Base-by-base conservation (phyloP, 2,329 filamentous ascomycete species). In the Didymella pinodella region DNA sequence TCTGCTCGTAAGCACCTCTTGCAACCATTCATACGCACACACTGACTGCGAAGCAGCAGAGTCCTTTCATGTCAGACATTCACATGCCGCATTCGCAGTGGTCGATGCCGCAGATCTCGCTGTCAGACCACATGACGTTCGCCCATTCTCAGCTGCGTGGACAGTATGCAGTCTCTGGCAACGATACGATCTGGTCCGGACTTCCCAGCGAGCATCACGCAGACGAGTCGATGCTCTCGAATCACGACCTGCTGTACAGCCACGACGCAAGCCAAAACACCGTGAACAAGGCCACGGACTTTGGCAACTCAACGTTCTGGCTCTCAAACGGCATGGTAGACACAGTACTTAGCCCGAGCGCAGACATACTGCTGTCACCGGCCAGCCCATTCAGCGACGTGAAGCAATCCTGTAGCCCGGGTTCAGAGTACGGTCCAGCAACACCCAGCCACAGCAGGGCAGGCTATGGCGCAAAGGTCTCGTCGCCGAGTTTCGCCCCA, bases 341-440 rank as follows among this genome's bases (percentile, higher is more conserved):
- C 34, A 43, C 20, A 28, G 25, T 28, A 7, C 62, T 66, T 7
- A 55, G 63, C 18, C 32, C 63, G 22, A 60, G 61, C 7, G 57
- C 63, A 26, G 62, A 51, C 36, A 47, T 48, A 10, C 59, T 66
- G 20, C 40, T 47, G 18, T 74, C 71, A 20, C 65, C 70, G 1
- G 64, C 57, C 45, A 73, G 69, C 53, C 61, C 61, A 25, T 55
- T 52, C 44, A 70, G 65, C 51, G 65, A 70, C n/a, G 46, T 34
- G 40, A 50, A 54, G 34, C 40, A 43, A 4, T 47, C 41, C 7
- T 54, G 50, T 7, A 51, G 46, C 29, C 34, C 56, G 10, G 65
- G 54, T 3, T 61, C 66, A 34, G 59, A 47, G 7, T 40, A 22
- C n/a, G 31, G 59, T 16, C 52, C 60, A 34, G 32, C 29, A 16